Evolutionary conservation across 306 rosid genomes (phyloP).

Genomic region (Cyclanthera cordifolia): DNA sequence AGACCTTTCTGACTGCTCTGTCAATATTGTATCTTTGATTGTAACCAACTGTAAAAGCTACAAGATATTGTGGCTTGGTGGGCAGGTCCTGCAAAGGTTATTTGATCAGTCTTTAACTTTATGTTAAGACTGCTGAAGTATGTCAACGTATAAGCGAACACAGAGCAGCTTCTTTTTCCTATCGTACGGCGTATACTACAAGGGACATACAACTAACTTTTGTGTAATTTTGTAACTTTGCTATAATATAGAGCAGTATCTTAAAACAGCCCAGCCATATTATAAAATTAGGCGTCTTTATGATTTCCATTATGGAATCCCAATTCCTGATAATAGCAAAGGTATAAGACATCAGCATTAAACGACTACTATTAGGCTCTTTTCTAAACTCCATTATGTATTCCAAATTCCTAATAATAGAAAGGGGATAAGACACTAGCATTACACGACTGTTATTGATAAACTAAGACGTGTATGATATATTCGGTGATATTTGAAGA

Average conservation of each 20-base stretch:
- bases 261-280: background rate
- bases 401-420: background rate
- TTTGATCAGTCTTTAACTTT: slow-evolving; percentile 14
- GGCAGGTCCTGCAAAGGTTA: slow-evolving; percentile 59
- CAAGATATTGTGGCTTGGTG: slow-evolving; percentile 65
- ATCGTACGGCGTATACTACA: background rate
- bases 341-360: background rate
- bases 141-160: background rate
- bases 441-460: background rate
- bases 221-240: background rate
- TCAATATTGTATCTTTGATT: slow-evolving; percentile 63
- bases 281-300: background rate
- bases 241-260: background rate
- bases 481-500: background rate
- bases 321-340: background rate
- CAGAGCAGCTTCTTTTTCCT: background rate
- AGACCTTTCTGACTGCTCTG: slow-evolving; percentile 80
- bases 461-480: background rate
- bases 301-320: background rate
- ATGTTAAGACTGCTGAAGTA: background rate
- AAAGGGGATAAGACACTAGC: background rate
- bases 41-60: slow-evolving; percentile 84
- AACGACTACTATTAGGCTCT: background rate
- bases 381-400: background rate
- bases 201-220: background rate